Base-by-base conservation (phyloP, 805 yeast genomes). In the Saturnispora saitoi region DNA sequence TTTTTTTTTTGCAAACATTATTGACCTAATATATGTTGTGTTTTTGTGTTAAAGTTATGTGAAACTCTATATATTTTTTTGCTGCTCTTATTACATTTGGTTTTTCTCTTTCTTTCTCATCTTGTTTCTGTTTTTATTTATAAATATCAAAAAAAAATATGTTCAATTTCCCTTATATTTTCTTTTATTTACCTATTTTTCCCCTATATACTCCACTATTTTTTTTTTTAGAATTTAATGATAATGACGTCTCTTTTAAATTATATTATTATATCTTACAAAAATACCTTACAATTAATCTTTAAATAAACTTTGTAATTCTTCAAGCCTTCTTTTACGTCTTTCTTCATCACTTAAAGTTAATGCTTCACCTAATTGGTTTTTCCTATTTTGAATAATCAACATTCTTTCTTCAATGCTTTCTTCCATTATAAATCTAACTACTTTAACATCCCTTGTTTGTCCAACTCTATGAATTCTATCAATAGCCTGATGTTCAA, bases 401-500 rank as follows among this genome's bases (percentile, higher is more conserved):
- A 91, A 70, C 93, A 90, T 91, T 56, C 88, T 80, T 52, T 83
- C 93, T 61, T 90, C 98, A 20, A 90, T 86, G 51, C 91, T 80
- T 42, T 80, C 80, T 55, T 82, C 82, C 66, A 90, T 80, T 40
- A 90, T 87, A 58, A 90, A 90, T 50, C 97, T 67, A 2, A 78
- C 70, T 29, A 90, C 89, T 52, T 76, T 78, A 12, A 91, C 97
- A 38, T 73, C 73, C 24, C 72, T 76, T 10, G 69, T 69, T 61
- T 90, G 98, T 0, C 98, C 97, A 60, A 91, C 86, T 56, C 98
- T 75, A 60, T 90, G 96, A 15, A 91, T 76, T 57, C 98, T 65
- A 65, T 89, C 96, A 51, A 89, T 86, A 0, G 96, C 96, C 63
- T 88, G 96, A 45, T 86, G 87, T 58, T 88, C 96, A 47, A 83